Base-by-base conservation (phyloP, 2,329 filamentous ascomycete genomes). In the Harringtonia lauricola region DNA sequence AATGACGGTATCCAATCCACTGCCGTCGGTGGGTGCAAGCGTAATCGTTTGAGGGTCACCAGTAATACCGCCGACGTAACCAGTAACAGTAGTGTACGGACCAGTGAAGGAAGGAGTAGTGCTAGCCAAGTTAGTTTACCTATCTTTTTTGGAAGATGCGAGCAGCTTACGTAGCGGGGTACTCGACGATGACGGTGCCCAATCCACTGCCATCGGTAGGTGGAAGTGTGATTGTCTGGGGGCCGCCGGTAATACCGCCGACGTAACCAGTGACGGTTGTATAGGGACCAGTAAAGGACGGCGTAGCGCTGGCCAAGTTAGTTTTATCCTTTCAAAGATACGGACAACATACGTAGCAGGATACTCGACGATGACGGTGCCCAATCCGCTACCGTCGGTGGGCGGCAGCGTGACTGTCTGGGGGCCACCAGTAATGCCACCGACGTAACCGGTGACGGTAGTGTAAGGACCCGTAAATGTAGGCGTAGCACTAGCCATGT, bases 321-420 rank as follows among this genome's bases (percentile, higher is more conserved):
- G n/a, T n/a, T n/a, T n/a, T n/a, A n/a, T n/a, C n/a, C n/a, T 34
- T n/a, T n/a, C n/a, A n/a, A n/a, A n/a, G n/a, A n/a, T n/a, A n/a
- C n/a, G n/a, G n/a, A n/a, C n/a, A n/a, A n/a, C n/a, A n/a, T 17
- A 26, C 24, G 10, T 6, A 26, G 24, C 24, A 7, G 24, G 24
- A 10, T 26, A 6, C 24, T 26, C 24, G 7, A 26, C 24, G 24
- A 21, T 35, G 17, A 44, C 33, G 13, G 43, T 44, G 17, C 43
- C 43, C 46, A 14, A 31, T 41, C 15, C 30, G 45, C 8, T 30
- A 5, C 36, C 36, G 21, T 34, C 35, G 2, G 43, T 30, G 17
- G 48, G 50, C 4, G 38, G 22, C 1, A 52, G 21, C 3, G 50
- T 50, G 3, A 49, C 9, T 1, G 38, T 42, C 4, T 24, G 34